phyloP scores from a whole-genome alignment of 129 eudicot genomes.

The Kitagawia praeruptora region DNA sequence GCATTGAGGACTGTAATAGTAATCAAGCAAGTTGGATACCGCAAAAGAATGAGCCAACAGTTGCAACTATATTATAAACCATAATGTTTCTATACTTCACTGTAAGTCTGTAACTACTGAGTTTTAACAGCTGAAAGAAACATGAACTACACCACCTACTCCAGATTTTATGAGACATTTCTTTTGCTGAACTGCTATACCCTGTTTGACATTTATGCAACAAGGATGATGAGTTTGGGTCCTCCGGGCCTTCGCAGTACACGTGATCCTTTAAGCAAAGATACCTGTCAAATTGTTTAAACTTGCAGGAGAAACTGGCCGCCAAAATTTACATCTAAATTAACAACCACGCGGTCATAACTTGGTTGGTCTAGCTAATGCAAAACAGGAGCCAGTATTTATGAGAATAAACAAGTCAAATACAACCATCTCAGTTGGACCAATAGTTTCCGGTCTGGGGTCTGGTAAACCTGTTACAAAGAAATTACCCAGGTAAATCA shows the following conservation, averaged over 20 bases:
- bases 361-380: constrained; percentile 60
- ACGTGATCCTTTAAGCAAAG: neutral
- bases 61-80: neutral
- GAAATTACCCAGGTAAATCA: constrained; percentile 4
- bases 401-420: constrained; percentile 71
- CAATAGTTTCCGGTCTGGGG: constrained; percentile 47
- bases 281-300: neutral
- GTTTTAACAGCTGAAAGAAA: neutral
- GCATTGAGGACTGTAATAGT: too few species aligned
- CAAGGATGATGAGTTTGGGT: neutral
- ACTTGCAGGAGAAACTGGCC: neutral
- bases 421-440: constrained; percentile 46
- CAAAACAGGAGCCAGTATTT: constrained; percentile 46
- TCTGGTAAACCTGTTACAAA: constrained; percentile 56
- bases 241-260: neutral
- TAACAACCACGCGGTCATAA: neutral
- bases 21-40: too few species aligned
- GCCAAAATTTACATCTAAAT: neutral
- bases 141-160: neutral
- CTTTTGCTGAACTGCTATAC: neutral
- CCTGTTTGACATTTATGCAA: neutral
- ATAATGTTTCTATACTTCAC: neutral
- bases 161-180: neutral
- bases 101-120: neutral
- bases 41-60: too few species aligned